Base-by-base conservation (phyloP, 177 flowering plant genomes). In the Vitis hybrid region DNA sequence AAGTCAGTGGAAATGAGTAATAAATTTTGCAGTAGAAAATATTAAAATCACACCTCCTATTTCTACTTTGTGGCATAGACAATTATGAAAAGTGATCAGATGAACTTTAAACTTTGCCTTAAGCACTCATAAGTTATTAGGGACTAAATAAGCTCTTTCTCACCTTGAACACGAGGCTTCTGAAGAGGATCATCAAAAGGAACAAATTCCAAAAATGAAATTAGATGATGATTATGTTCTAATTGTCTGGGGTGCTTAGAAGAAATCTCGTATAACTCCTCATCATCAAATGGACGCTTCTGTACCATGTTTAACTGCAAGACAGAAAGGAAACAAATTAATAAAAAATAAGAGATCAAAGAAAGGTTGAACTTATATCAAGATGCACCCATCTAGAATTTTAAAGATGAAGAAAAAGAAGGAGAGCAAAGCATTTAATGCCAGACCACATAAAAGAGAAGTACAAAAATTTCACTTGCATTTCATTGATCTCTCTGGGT, bases 241-340 rank as follows among this genome's bases (percentile, higher is more conserved):
- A 54, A 19, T 22, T 71, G 84, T 66, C 68, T 81, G 54, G 76
- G 75, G 15, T 71, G 82, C 72, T 81, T 81, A 18, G 57, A 70
- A 65, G 82, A 66, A 44, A 71, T 56, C 18, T 59, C 65, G 13
- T 56, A 66, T 2, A 31, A 11, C 11, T 74, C 78, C 53, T 71
- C 78, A 69, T 76, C 69, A 24, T 66, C 69, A 12, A 77, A 76
- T 52, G 71, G 70, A 2, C 81, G 77, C 49, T 81, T 81, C 49
- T 78, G 73, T 11, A 81, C 84, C 84, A 81, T 81, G 47, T 59
- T 78, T 61, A 20, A 31, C 79, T 75, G 75, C 68, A 71, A 2
- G 11, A 28, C 28, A 61, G 9, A 50, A 9, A 7, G 10, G 4
- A 17, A 56, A 31, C n/a, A 18, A 54, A 6, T n/a, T 49, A 13